phyloP scores from a whole-genome alignment of 176 grass and related monocot species.

The Oryza longistaminata region DNA sequence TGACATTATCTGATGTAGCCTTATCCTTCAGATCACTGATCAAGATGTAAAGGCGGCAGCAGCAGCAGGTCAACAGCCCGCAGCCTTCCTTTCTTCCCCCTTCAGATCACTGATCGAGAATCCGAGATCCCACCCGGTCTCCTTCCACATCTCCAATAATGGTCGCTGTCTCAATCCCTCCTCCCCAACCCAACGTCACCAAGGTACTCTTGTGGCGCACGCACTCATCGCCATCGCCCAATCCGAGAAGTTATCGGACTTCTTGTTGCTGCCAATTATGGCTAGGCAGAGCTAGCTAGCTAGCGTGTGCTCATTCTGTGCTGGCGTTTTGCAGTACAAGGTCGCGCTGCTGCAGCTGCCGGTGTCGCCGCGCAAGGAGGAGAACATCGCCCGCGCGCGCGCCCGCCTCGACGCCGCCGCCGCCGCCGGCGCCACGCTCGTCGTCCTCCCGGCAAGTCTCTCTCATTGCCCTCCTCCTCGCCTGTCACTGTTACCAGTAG shows the following conservation, averaged over 20 bases:
- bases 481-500: neutral
- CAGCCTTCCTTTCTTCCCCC: neutral
- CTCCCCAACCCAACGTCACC: neutral
- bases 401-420: conserved; percentile 42
- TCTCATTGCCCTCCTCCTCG: neutral
- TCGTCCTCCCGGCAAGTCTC: conserved; percentile 54
- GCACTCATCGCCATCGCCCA: neutral
- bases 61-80: neutral
- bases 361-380: conserved; percentile 47
- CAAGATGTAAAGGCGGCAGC: neutral
- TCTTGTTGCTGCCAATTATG: neutral
- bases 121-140: neutral
- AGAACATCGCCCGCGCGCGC: conserved; percentile 56
- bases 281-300: neutral
- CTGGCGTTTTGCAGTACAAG: conserved; percentile 44
- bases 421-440: conserved; percentile 48
- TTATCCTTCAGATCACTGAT: neutral
- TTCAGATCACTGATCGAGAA: neutral
- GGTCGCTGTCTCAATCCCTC: neutral
- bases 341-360: conserved; percentile 60
- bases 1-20: neutral
- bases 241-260: neutral
- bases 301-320: neutral
- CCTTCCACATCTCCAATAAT: neutral
- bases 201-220: neutral